phyloP scores from a whole-genome alignment of 768 basidiomycete species.

The Tephrocybe rancida region DNA sequence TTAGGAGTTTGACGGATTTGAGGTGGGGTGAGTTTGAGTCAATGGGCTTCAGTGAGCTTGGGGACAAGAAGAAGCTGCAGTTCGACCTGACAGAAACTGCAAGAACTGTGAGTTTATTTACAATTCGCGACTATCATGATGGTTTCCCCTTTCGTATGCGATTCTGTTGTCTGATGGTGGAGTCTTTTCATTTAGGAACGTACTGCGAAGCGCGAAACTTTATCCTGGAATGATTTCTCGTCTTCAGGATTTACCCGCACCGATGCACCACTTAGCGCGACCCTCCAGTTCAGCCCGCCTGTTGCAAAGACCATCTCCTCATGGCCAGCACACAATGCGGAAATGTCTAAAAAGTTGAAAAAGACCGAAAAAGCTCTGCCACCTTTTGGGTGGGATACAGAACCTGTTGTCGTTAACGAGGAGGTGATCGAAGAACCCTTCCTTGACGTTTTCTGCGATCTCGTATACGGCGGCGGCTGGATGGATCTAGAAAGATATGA shows the following conservation, averaged over 20 bases:
- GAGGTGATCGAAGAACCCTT: constrained; percentile 91
- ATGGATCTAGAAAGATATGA: constrained; percentile 77
- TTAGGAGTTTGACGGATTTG: constrained; percentile 80
- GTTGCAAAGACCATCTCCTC: constrained; percentile 52
- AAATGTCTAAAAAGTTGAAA: constrained; percentile 76
- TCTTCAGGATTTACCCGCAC: constrained; percentile 77
- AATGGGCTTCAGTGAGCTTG: constrained; percentile 70
- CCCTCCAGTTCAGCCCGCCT: constrained; percentile 76
- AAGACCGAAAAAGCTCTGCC: constrained; percentile 83
- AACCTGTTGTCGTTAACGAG: constrained; percentile 74
- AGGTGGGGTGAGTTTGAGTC: constrained; percentile 93
- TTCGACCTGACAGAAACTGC: constrained; percentile 94
- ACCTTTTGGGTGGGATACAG: constrained; percentile 91
- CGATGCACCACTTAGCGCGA: constrained; percentile 75
- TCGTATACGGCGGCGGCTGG: constrained; percentile 84
- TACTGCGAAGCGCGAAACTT: constrained; percentile 74
- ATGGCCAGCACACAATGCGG: constrained; percentile 77
- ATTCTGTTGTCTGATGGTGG: neutral
- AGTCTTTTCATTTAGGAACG: constrained; percentile 46
- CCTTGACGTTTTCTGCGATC: constrained; percentile 82
- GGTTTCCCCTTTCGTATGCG: neutral
- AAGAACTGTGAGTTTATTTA: constrained; percentile 46
- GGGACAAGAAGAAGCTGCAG: constrained; percentile 73
- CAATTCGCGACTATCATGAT: neutral
- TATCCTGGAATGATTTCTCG: constrained; percentile 93